Evolutionary conservation across 305 asterid species (phyloP).

Genomic region (Stenogyne calaminthoides): DNA sequence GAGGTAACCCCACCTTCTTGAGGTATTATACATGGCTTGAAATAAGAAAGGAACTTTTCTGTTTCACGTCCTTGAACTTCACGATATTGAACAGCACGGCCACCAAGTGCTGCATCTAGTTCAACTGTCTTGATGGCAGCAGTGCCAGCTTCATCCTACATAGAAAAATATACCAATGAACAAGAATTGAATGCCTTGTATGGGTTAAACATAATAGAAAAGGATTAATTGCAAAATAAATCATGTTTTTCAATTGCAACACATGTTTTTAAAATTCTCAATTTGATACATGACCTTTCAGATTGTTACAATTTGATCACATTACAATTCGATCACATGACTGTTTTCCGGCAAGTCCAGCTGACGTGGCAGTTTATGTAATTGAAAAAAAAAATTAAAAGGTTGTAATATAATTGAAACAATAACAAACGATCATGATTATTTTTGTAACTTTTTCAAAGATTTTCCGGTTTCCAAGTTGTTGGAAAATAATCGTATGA

Average conservation of each 20-base stretch:
- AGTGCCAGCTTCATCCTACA: constrained; percentile 92
- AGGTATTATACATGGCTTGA: constrained; percentile 98
- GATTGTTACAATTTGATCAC: no score
- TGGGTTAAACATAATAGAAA: neutral
- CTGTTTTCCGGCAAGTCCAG: neutral
- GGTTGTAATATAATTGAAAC: neutral
- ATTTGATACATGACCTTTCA: neutral
- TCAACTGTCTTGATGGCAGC: constrained; percentile 96
- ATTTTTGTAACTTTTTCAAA: no score
- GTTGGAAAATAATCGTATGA: neutral
- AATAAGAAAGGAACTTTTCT: constrained; percentile 95
- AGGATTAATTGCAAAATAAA: neutral
- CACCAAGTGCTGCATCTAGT: constrained; percentile 90
- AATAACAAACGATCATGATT: neutral
- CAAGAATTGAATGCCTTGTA: constrained; percentile 8
- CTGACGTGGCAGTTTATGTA: neutral
- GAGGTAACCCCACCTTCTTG: constrained; percentile 93
- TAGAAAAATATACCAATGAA: constrained; percentile 26
- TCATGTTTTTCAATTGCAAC: neutral
- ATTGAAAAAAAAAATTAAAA: no score
- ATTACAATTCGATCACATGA: neutral
- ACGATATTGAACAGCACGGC: constrained; percentile 97
- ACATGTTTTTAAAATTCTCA: no score
- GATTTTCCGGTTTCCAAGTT: neutral
- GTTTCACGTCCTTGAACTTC: constrained; percentile 98